Percentiles rank a stretch among this genome's conserved stretches.
Evolutionary conservation across 345 rosid species (phyloP).

Genomic region (Punica granatum): DNA sequence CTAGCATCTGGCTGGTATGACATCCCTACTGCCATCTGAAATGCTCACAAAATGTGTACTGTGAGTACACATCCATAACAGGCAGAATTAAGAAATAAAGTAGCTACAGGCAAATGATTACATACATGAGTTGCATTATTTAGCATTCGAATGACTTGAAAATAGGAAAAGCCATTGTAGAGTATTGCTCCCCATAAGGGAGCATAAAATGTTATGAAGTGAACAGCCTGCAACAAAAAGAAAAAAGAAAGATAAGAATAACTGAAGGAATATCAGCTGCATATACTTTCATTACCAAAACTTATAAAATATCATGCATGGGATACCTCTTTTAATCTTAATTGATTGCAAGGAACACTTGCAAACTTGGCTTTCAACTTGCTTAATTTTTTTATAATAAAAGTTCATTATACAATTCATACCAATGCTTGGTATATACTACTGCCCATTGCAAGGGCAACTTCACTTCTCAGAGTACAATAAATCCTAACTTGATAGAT

Average conservation of each 20-base stretch:
- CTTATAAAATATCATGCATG: neutral
- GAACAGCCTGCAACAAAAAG: slow-evolving; percentile 64
- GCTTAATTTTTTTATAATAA: too few relatives aligned
- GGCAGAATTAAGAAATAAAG: neutral
- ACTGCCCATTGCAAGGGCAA: too few relatives aligned
- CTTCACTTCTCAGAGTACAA: too few relatives aligned
- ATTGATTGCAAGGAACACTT: too few relatives aligned
- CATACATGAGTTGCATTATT: slow-evolving; percentile 89
- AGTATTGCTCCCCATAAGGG: slow-evolving; percentile 98
- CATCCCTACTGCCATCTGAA: slow-evolving; percentile 95
- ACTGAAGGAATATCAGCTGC: neutral
- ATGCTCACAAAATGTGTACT: slow-evolving; percentile 10
- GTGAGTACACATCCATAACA: slow-evolving; percentile 3
- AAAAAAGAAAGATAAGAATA: neutral
- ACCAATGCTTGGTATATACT: too few relatives aligned
- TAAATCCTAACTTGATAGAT: too few relatives aligned
- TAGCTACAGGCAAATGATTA: neutral
- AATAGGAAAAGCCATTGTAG: slow-evolving; percentile 85
- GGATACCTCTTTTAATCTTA: too few relatives aligned
- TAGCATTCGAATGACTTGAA: slow-evolving; percentile 94
- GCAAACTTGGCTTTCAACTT: too few relatives aligned
- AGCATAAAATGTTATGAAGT: slow-evolving; percentile 73
- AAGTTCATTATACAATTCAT: too few relatives aligned
- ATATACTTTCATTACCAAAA: neutral
- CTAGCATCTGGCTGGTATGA: slow-evolving; percentile 61